Evolutionary conservation across 257 asterid genomes (phyloP), one percentile per base, ranked within the genome.

Genomic region (Mitragyna speciosa): DNA sequence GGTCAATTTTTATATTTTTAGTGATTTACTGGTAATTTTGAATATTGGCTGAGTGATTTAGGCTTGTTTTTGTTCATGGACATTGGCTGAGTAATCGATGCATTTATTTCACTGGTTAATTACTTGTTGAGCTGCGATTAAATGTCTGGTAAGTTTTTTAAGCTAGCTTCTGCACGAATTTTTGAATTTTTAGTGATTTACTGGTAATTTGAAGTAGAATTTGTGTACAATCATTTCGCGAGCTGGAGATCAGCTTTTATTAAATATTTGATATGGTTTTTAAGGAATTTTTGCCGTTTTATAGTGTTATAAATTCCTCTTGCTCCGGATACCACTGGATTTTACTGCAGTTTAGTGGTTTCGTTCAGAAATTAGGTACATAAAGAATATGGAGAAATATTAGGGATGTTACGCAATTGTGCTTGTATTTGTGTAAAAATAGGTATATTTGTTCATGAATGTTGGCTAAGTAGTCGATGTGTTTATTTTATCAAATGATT

Each of bases 331-430:
- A 16, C 39, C 8, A 14, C 52, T 63, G 36, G 79, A 73, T 73
- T 69, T 73, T 74, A 63, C 63, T 74, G 12, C 72, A 76, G 67
- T 75, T 79, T 66, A 75, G 41, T 47, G 51, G 45, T 51, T 56
- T 4, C 10, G 41, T 64, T 30, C 70, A 14, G 39, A 5, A 64
- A 28, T 64, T 43, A 28, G 41, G 41, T 28, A 3, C 33, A 28
- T 64, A 28, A 64, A 63, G n/a, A 28, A 12, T 12, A 26, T 26
- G 5, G 15, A 24, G 9, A 11, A 24, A 59, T 59, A 26, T n/a
- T 64, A 16, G 41, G 20, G 30, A 64, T 28, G 36, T 64, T 22
- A 6, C 33, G 1, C 12, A 63, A 63, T 64, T 20, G 10, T 14
- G 17, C 14, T 1, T 12, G 68, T 63, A 63, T 63, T 26, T 12